A percentile compares a stretch with the other conserved stretches of the same genome.
These are phyloP conservation scores for Claviceps digitariae DNA, from an alignment of 2,329 filamentous ascomycete genomes.

Conservation along the genomic window DNA sequence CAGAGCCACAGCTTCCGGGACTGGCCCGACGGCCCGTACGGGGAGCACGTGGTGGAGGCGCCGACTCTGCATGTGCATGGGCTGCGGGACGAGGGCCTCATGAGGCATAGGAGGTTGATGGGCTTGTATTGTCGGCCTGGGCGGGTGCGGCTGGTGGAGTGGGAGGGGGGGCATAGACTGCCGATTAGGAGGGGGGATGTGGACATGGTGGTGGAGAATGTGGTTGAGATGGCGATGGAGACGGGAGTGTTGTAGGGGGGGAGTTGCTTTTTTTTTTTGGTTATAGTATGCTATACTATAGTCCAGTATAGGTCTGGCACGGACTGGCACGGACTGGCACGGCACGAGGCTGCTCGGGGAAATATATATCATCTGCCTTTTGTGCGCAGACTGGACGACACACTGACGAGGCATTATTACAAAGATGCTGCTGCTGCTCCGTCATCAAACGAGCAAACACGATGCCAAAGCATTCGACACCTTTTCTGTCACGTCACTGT, in stretches of 20 bases:
- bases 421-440: too few species aligned
- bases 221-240: constrained; percentile 14
- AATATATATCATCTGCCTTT: background rate
- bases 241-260: constrained; percentile 5
- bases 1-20: constrained; percentile 13
- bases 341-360: too few species aligned
- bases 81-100: constrained; percentile 46
- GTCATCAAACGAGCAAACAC: too few species aligned
- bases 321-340: background rate
- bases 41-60: constrained; percentile 16
- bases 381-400: too few species aligned
- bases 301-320: too few species aligned
- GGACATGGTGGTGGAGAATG: constrained; percentile 19
- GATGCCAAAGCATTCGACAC: too few species aligned
- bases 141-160: constrained; percentile 48
- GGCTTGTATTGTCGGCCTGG: constrained; percentile 45
- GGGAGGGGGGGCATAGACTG: constrained; percentile 59
- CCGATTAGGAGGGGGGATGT: constrained; percentile 57
- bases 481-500: too few species aligned
- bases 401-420: too few species aligned
- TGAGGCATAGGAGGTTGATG: constrained; percentile 34
- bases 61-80: constrained; percentile 30
- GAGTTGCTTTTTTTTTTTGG: too few species aligned
- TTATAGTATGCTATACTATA: too few species aligned
- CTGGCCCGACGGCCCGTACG: constrained; percentile 35